These are phyloP conservation scores for Berkeleyomyces rouxiae DNA, from an alignment of 2,329 filamentous ascomycete genomes.

Conservation along the genomic window DNA sequence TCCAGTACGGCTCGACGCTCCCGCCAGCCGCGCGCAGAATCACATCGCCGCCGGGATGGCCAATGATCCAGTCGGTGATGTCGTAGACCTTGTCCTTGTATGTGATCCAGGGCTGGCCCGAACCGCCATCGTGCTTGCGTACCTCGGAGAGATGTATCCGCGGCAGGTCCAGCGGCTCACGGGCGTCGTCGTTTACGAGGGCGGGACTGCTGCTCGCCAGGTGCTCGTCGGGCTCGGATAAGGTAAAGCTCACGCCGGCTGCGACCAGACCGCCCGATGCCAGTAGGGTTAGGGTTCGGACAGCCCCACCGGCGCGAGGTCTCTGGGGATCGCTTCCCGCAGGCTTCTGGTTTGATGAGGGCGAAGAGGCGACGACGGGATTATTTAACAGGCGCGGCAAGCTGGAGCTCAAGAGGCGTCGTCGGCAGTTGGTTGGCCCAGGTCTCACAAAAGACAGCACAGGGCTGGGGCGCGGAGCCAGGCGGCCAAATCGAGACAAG, in stretches of 20 bases:
- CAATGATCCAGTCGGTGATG: constrained; percentile 50
- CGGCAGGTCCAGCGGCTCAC: constrained; percentile 27
- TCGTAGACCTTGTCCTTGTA: constrained; percentile 49
- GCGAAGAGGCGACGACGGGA: neutral
- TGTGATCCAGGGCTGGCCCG: constrained; percentile 45
- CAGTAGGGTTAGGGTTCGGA: constrained; percentile 14
- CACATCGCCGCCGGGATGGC: constrained; percentile 50
- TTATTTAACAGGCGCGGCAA: neutral
- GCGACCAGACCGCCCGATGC: constrained; percentile 10
- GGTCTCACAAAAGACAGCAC: constrained; percentile 5
- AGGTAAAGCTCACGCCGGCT: constrained; percentile 2
- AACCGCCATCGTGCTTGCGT: constrained; percentile 34
- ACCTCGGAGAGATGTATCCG: constrained; percentile 35
- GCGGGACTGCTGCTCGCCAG: neutral
- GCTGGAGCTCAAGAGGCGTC: constrained; percentile 1
- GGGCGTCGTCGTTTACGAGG: constrained; percentile 11
- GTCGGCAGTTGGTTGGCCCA: constrained; percentile 3
- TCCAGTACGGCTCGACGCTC: constrained; percentile 51
- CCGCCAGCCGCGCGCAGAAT: constrained; percentile 49
- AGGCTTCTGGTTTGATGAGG: neutral
- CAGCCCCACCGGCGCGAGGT: neutral
- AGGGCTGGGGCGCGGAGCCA: constrained; percentile 1
- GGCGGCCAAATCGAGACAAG: constrained; percentile 12
- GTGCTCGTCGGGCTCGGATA: constrained; percentile 8
- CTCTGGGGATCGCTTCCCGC: neutral